A percentile compares a stretch with the other conserved stretches of the same genome.
phyloP scores from a whole-genome alignment of 2,329 filamentous ascomycete species.

The Phaeosphaeriaceae sp. region DNA sequence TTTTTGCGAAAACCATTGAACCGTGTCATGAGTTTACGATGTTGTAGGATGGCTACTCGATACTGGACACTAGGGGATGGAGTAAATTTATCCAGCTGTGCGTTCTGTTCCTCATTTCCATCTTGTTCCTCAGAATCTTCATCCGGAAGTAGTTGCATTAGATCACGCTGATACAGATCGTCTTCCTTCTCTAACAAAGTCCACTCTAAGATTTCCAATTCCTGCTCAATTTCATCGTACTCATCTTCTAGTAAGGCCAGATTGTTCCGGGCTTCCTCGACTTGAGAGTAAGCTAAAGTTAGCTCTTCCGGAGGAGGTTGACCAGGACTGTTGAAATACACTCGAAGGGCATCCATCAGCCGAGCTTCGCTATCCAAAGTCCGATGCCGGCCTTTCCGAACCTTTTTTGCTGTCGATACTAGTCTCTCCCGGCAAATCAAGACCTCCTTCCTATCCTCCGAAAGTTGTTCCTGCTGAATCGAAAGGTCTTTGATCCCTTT shows the following conservation, averaged over 20 bases:
- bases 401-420: neutral
- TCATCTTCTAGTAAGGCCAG: conserved; percentile 22
- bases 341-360: conserved; percentile 17
- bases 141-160: conserved; percentile 2
- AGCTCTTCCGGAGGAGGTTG: conserved; percentile 7
- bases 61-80: conserved; percentile 1
- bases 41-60: neutral
- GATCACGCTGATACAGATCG: conserved; percentile 23
- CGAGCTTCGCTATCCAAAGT: conserved; percentile 15
- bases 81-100: neutral
- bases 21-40: neutral
- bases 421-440: conserved; percentile 1
- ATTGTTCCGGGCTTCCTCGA: conserved; percentile 13
- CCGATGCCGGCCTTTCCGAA: conserved; percentile 12
- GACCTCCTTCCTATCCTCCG: conserved; percentile 5
- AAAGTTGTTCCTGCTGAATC: conserved; percentile 9
- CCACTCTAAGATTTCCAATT: conserved; percentile 22
- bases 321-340: conserved; percentile 9
- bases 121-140: neutral
- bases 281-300: conserved; percentile 8
- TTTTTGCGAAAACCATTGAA: neutral
- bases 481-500: conserved; percentile 1
- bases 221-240: conserved; percentile 15
- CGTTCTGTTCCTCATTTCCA: neutral
- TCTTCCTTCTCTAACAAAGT: conserved; percentile 21